Base-by-base conservation (phyloP, 495 filamentous ascomycete species). In the Penicillium coprophilum region DNA sequence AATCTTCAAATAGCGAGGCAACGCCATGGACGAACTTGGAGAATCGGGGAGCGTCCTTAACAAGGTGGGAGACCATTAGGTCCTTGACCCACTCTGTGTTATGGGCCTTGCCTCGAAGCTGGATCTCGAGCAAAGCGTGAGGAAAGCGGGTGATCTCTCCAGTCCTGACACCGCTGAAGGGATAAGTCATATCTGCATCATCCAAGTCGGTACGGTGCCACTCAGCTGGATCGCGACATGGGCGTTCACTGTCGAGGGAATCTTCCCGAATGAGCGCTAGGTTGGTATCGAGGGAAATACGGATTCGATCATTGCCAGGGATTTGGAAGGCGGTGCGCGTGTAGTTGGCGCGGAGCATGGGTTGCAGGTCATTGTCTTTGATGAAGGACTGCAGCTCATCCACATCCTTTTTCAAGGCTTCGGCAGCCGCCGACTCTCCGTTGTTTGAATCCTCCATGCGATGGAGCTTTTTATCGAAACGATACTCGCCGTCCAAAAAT, bases 21-120 rank as follows among this genome's bases (percentile, higher is more conserved):
- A 95, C 85, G 56, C 95, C 94, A 61, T 98, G 94, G 20, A 93
- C 88, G 64, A 97, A 97, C 67, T 98, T 98, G 39, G 91, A 96
- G 74, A 98, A 98, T 21, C 90, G 83, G 4, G 92, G 89, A 3
- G 87, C 87, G 48, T 89, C 85, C 70, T 94, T 91, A 46, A 98
- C 88, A 15, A 98, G 82, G 66, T 98, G 94, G 10, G 91, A 96
- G 44, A 82, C 79, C 84, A 94, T 96, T 50, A 98, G 75, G 57
- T 98, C 94, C 51, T 88, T 78, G 41, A 96, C 76, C 94, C 94
- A 98, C 60, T 86, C 81, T n/a, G 85, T 85, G 41, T 83, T 83
- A 72, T 89, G 90, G 47, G 77, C 80, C 61, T 84, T 83, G 44
- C 90, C 87, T 63, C 86, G 87, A 38, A 96, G 78, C 70, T 96